phyloP scores from a whole-genome alignment of 192 early-diverging fungal species.

The Podila epigama region DNA sequence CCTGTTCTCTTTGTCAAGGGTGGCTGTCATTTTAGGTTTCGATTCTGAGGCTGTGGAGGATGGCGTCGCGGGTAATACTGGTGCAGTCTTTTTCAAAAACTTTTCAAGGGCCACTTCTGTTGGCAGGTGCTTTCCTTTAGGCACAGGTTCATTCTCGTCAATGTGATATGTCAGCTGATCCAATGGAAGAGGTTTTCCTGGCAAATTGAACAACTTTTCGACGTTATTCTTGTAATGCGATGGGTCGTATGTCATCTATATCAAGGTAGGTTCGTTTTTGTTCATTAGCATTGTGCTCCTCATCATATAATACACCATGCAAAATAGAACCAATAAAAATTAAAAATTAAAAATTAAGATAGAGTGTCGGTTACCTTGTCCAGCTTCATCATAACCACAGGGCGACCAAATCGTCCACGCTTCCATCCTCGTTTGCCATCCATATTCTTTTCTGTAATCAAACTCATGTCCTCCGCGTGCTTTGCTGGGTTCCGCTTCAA shows the following conservation, averaged over 20 bases:
- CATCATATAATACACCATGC: too few relatives aligned
- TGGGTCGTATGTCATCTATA: constrained; percentile 71
- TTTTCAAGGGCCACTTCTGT: constrained; percentile 26
- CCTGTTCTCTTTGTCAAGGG: not conserved
- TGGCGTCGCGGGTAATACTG: not conserved
- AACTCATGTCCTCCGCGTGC: constrained; percentile 69
- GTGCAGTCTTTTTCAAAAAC: constrained; percentile 9
- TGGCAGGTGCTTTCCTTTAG: constrained; percentile 42
- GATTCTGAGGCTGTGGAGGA: not conserved
- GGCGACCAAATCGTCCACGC: constrained; percentile 72
- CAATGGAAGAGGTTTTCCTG: constrained; percentile 29
- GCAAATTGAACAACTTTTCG: constrained; percentile 60
- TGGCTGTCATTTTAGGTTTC: not conserved
- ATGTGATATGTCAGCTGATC: constrained; percentile 30
- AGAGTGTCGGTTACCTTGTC: constrained; percentile 53
- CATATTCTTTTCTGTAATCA: constrained; percentile 75
- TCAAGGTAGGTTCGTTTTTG: not conserved
- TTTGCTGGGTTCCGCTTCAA: constrained; percentile 49
- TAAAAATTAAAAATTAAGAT: too few relatives aligned
- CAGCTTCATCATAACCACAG: constrained; percentile 73
- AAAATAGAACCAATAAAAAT: too few relatives aligned
- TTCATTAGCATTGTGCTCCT: not conserved
- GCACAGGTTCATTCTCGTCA: constrained; percentile 36
- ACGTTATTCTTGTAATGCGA: constrained; percentile 70
- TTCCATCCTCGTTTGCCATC: constrained; percentile 72